phyloP scores from a whole-genome alignment of 2,329 filamentous ascomycete genomes.

The Alternaria brassicae region DNA sequence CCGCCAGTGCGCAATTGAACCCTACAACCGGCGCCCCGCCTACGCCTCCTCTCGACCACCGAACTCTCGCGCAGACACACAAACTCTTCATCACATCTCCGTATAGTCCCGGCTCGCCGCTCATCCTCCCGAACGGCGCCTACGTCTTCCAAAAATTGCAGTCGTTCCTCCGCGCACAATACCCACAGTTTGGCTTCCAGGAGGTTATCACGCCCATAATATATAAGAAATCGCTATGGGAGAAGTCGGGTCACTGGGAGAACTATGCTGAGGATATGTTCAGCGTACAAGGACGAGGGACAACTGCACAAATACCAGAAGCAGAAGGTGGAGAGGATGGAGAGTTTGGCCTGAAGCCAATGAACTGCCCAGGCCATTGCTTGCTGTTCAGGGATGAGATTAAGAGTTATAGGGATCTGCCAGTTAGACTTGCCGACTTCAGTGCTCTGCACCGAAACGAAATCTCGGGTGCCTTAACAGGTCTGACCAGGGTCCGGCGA shows the following conservation, averaged over 20 bases:
- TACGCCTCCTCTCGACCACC: constrained; percentile 57
- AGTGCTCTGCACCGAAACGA: constrained; percentile 88
- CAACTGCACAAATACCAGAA: constrained; percentile 52
- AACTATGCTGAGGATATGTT: constrained; percentile 96
- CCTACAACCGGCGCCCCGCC: constrained; percentile 44
- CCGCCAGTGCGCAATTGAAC: constrained; percentile 35
- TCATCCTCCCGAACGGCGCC: constrained; percentile 82
- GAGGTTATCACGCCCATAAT: constrained; percentile 91
- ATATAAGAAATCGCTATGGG: constrained; percentile 88
- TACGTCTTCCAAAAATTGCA: constrained; percentile 84
- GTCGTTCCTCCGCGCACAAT: constrained; percentile 82
- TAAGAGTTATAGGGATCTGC: constrained; percentile 80
- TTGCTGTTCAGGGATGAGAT: constrained; percentile 78
- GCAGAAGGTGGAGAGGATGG: constrained; percentile 65
- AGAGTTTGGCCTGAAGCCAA: constrained; percentile 85
- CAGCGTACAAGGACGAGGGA: constrained; percentile 69
- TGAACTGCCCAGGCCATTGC: constrained; percentile 93
- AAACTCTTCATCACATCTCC: constrained; percentile 79
- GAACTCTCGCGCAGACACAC: constrained; percentile 62
- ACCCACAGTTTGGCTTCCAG: constrained; percentile 82
- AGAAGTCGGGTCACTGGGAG: constrained; percentile 83
- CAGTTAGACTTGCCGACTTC: constrained; percentile 86
- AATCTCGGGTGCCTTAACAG: constrained; percentile 79
- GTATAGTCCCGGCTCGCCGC: constrained; percentile 84
- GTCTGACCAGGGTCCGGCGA: constrained; percentile 80